These are phyloP conservation scores for Annulohypoxylon truncatum DNA, from an alignment of 2,329 filamentous ascomycete species.

Conservation along the genomic window DNA sequence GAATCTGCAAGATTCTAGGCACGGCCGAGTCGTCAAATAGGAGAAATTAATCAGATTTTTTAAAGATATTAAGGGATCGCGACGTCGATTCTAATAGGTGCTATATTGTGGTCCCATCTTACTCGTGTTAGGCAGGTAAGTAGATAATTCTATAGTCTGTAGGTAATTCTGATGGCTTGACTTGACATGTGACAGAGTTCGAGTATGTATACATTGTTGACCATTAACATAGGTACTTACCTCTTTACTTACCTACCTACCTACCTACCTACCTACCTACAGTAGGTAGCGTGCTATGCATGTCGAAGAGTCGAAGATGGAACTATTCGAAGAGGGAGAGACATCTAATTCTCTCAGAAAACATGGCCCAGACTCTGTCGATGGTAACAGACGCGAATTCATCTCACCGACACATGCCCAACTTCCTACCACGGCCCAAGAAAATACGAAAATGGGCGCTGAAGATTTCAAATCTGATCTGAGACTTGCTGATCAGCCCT, in stretches of 20 bases:
- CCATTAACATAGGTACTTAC: too few relatives aligned
- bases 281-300: neutral
- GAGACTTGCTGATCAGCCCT: slow-evolving; percentile 26
- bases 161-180: slow-evolving; percentile 14
- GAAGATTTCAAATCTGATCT: slow-evolving; percentile 29
- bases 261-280: slow-evolving; percentile 1
- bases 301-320: too few relatives aligned
- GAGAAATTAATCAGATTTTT: slow-evolving; percentile 23
- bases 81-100: slow-evolving; percentile 18
- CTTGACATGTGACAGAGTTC: slow-evolving; percentile 35
- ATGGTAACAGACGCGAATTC: slow-evolving; percentile 3
- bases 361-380: neutral
- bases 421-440: slow-evolving; percentile 5
- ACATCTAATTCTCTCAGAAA: neutral
- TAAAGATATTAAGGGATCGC: slow-evolving; percentile 24
- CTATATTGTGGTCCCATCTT: slow-evolving; percentile 27
- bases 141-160: slow-evolving; percentile 12
- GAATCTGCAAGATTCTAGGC: slow-evolving; percentile 32
- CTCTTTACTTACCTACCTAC: slow-evolving; percentile 4
- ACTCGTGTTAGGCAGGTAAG: slow-evolving; percentile 18
- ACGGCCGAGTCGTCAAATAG: slow-evolving; percentile 28
- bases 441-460: slow-evolving; percentile 22
- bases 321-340: slow-evolving; percentile 9
- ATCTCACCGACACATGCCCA: neutral
- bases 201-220: neutral